Evolutionary conservation across 2,329 filamentous ascomycete genomes (phyloP), one percentile per base, ranked within the genome.

Genomic region (Fusarium sp.): DNA sequence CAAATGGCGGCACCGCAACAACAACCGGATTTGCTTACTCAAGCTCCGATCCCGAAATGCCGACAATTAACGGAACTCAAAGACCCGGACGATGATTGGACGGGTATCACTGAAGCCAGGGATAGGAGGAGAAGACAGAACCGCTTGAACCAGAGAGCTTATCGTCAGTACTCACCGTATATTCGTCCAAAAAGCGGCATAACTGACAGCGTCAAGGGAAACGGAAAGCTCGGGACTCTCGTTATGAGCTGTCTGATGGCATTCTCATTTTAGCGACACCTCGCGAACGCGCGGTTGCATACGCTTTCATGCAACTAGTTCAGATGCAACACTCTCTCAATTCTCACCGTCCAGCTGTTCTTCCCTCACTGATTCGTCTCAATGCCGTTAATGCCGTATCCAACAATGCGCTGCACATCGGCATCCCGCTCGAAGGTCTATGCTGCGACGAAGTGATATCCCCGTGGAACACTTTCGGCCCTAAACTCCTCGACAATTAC

Each of bases 121-220:
- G 73, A 75, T 27, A 57, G 73, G 43, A 68, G 73, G 27, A 67
- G 64, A 30, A 63, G 73, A 15, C 73, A 75, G 59, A 75, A 75
- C 22, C 73, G 73, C 34, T 54, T 75, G 38, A 75, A 75, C 30
- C 68, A 73, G 43, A 56, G 73, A 50, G 72, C 73, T 22, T 73
- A 68, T 54, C 66, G 73, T 75, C 25, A 68, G 73, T 68, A 24
- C 27, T 45, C n/a, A 29, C 46, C 59, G 25, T 5, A 16, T 22
- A 22, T 42, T 27, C 49, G 24, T n/a, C 18, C 34, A 52, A 52
- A 53, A 42, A 30, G n/a, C 25, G 59, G 8, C 42, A 43, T 22
- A 27, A 40, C 59, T 73, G 15, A 68, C 59, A 22, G 1, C 9
- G 1, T 6, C n/a, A 50, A 73, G 70, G 70, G 5, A 70, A 59